Base-by-base conservation (phyloP, 139 green algal genomes). In the Yamagishiella unicocca region DNA sequence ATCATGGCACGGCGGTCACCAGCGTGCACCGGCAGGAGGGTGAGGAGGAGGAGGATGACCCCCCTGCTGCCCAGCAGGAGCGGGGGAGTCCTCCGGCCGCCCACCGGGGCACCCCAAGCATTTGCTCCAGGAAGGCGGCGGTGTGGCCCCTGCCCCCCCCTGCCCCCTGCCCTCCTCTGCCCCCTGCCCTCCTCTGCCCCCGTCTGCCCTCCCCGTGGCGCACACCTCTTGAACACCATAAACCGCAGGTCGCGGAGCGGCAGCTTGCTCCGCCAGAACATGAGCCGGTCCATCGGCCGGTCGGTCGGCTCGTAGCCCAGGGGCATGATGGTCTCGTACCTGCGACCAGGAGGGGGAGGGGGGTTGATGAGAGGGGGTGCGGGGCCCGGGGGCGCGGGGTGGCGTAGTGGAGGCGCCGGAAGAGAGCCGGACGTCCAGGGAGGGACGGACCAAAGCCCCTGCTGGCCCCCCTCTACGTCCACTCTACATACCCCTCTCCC, bases 261-360 rank as follows among this genome's bases (percentile, higher is more conserved):
- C 73, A 81, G 73, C 29, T 45, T 38, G 73, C 73, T 81, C 27
- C 70, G 38, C 70, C 70, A 78, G 21, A 53, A 78, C 70, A 78
- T 31, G 38, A 78, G 70, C 42, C 70, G 70, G 21, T 55, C 42
- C 19, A 31, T 9, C 8, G 17, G 17, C 9, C 19, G 70, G 2
- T 78, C 70, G 70, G 70, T 21, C 21, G 70, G 38, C 70, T 78
- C 70, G 22, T 54, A 58, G 1, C 70, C 70, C 70, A 78, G 70
- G 37, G 70, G 70, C 70, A 78, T 78, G 70, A 78, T 78, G 38
- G 70, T 78, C 70, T 78, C 70, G 40, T 78, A 78, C 70, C 70
- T 78, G 70, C 6, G 58, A 22, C 19, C 58, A 22, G 58, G 58
- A n/a, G 58, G 19, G 19, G 22, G 58, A 67, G 58, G 58, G 19